Base-by-base conservation (phyloP, 257 asterid species). In the Lavandula angustifolia region DNA sequence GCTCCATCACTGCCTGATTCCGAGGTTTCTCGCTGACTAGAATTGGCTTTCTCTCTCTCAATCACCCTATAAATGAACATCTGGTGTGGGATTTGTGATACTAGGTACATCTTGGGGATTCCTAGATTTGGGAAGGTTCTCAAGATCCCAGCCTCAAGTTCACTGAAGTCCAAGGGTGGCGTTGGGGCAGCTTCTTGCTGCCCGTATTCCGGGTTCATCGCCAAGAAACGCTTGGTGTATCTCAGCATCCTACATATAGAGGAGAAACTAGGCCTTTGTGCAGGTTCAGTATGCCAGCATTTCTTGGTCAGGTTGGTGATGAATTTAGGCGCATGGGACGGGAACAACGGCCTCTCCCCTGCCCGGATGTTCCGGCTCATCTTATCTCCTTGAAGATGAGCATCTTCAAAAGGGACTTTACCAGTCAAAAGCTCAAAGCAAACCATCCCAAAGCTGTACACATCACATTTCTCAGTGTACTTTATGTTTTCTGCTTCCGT, bases 331-430 rank as follows among this genome's bases (percentile, higher is more conserved):
- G 87, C 67, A 68, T 85, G 84, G 73, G 78, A 89, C 1, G 98
- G 96, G 76, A 92, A 92, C 48, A 92, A 53, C 0, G 98, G 98
- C 72, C 98, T 80, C 71, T 92, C 97, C 8, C 98, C 98, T 16
- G 91, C 87, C 59, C 88, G 78, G 27, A 92, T 81, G 66, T 92
- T 92, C 10, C 91, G 72, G 47, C 96, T 77, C 98, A 87, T 84
- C 73, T 87, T 89, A 5, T 92, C 96, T 29, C 98, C 97, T 69
- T 87, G 97, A 2, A 89, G 80, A 73, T 89, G 98, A 4, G 85
- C 59, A 31, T 92, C 97, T 27, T 92, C 97, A 6, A 89, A 92
- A 0, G 98, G 97, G 63, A 89, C 94, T 73, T 92, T 92, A 35
- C 98, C 98, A 0, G 96, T 85, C 68, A 92, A 48, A 37, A 92